A percentile compares a stretch with the other conserved stretches of the same genome.
Conservation (phyloP, 768 basidiomycete species). For the Gyrodon lividus region DNA sequence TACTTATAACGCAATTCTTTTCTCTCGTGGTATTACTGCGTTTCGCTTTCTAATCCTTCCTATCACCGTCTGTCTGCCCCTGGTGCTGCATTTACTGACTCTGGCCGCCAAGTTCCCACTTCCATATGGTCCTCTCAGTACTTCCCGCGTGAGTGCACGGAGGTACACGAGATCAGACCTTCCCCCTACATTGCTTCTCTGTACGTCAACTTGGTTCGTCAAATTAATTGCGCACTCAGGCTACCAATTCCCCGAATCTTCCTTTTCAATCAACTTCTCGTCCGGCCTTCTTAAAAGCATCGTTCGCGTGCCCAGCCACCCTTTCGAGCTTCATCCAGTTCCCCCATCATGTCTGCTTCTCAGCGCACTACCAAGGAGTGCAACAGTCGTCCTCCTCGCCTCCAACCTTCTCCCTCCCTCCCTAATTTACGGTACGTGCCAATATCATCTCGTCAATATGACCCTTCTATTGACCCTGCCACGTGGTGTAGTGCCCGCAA, state of each 20-base stretch:
- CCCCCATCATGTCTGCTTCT: slow-evolving; percentile 29
- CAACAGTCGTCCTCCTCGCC: slow-evolving; percentile 42
- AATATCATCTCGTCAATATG: neutral
- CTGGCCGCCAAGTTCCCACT: slow-evolving; percentile 16
- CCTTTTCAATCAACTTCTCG: slow-evolving; percentile 37
- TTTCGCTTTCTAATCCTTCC: neutral
- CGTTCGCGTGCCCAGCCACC: slow-evolving; percentile 25
- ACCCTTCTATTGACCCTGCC: slow-evolving; percentile 11
- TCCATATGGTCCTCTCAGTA: slow-evolving; percentile 14
- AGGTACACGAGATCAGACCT: slow-evolving; percentile 23
- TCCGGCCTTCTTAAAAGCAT: slow-evolving; percentile 32
- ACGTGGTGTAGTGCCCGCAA: slow-evolving; percentile 27
- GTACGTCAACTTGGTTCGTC: slow-evolving; percentile 33
- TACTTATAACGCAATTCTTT: neutral
- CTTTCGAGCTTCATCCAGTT: slow-evolving; percentile 30
- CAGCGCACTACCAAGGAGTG: slow-evolving; percentile 22
- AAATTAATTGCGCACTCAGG: slow-evolving; percentile 34
- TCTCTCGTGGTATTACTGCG: neutral
- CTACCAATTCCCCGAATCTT: slow-evolving; percentile 30
- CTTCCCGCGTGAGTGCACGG: slow-evolving; percentile 22
- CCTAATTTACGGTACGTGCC: slow-evolving; percentile 62
- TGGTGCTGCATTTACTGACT: slow-evolving; percentile 10
- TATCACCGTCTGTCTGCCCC: slow-evolving; percentile 13
- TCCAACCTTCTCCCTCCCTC: slow-evolving; percentile 66
- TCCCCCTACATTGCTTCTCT: slow-evolving; percentile 31